Evolutionary conservation across 2,329 filamentous ascomycete genomes (phyloP).

Genomic region (Sphaerulina vaccinii): DNA sequence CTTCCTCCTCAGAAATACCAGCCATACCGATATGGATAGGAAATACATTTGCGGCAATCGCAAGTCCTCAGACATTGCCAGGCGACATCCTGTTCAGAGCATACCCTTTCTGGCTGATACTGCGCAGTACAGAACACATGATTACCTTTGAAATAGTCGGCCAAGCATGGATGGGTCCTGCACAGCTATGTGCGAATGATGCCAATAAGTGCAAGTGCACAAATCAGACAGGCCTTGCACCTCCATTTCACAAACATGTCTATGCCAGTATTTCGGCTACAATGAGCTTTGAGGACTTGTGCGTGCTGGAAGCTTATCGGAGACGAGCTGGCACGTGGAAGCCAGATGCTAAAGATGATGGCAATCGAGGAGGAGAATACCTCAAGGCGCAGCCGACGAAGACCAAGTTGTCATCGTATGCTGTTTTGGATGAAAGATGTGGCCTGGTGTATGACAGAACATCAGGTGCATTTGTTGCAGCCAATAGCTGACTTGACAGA

Average conservation of each 20-base stretch:
- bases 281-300: neutral
- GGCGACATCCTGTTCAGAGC: neutral
- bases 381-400: neutral
- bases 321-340: neutral
- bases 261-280: neutral
- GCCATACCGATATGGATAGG: neutral
- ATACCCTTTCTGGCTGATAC: neutral
- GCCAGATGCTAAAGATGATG: neutral
- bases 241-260: neutral
- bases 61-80: neutral
- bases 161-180: neutral
- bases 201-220: neutral
- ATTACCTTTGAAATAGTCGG: neutral
- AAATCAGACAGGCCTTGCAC: neutral
- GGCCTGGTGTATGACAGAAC: neutral
- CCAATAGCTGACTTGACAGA: too few relatives aligned
- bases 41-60: neutral
- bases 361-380: neutral
- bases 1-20: neutral
- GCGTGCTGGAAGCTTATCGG: neutral
- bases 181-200: neutral
- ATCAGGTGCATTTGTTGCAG: neutral
- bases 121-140: neutral
- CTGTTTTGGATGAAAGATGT: neutral
- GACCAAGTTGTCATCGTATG: neutral